Base-by-base conservation (phyloP, 345 rosid genomes). In the Erysimum cheiranthoides region DNA sequence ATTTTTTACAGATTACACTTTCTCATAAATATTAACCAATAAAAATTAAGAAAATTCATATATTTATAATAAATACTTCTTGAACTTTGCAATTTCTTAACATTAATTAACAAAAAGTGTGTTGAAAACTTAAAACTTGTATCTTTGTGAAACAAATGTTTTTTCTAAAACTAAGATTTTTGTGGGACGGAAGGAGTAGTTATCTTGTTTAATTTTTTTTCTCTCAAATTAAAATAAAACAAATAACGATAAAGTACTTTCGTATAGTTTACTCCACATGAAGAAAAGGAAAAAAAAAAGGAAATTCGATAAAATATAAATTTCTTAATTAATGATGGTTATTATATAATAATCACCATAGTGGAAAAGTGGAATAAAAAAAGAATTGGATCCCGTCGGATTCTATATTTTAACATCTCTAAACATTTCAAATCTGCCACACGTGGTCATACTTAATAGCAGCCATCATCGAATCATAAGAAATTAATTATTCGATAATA, bases 391-490 rank as follows among this genome's bases (percentile, higher is more conserved):
- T 62, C 70, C 71, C 34, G 40, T 70, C 75, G 28, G 75, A 62
- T 76, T 61, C 34, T 45, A 16, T 42, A 76, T 11, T 70, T n/a
- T 16, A 76, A 42, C 63, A 62, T 67, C 13, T 38, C 36, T 36
- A 59, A 16, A 27, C 59, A 53, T 70, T 70, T 62, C 75, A 70
- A 62, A 76, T 76, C 75, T 70, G 27, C 14, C 80, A 62, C 80
- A 76, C 80, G 75, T 76, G 80, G 75, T 62, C 75, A 76, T 76
- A 69, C 65, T 76, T 45, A 69, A 70, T 53, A 62, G 30, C 59
- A 52, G 51, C 65, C 75, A 76, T 61, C 40, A 62, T 53, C 14
- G 66, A 46, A 61, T 69, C 61, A 50, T 53, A 61, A 43, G 40
- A n/a, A 62, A 45, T 40, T 62, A 76, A 53, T 21, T 60, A 75